Conservation (phyloP, 2,329 filamentous ascomycete genomes). For the Fusarium succisae region DNA sequence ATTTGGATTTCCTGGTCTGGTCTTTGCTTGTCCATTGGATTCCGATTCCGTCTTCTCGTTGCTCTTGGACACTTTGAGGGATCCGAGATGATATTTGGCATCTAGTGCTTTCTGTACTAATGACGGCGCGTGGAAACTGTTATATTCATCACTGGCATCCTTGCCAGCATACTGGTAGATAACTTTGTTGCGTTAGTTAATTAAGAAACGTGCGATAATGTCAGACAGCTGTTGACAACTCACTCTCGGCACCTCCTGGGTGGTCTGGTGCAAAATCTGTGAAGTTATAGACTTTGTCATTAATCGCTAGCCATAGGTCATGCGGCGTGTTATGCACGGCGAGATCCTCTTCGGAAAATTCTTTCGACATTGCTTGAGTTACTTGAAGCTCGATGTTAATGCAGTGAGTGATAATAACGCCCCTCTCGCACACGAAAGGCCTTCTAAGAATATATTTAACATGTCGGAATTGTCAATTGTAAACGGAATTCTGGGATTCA, state of each 20-base stretch:
- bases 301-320: slow-evolving; percentile 74
- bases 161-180: slow-evolving; percentile 40
- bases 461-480: background rate
- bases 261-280: slow-evolving; percentile 37
- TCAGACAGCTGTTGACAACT: background rate
- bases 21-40: fast-evolving
- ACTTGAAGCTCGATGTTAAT: fast-evolving
- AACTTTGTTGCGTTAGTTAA: slow-evolving; percentile 8
- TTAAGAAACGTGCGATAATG: background rate
- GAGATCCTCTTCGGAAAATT: slow-evolving; percentile 55
- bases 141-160: slow-evolving; percentile 40
- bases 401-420: fast-evolving
- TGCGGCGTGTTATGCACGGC: slow-evolving; percentile 55
- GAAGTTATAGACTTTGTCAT: slow-evolving; percentile 70
- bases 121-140: slow-evolving; percentile 33
- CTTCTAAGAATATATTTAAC: background rate
- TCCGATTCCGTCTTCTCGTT: background rate
- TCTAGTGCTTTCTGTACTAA: slow-evolving; percentile 34
- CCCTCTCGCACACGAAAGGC: background rate
- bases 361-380: background rate
- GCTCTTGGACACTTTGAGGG: background rate
- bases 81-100: background rate
- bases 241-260: slow-evolving; percentile 35
- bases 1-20: fast-evolving
- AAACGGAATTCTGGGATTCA: background rate